Base-by-base conservation (phyloP, 495 filamentous ascomycete genomes). In the Platismatia glauca region DNA sequence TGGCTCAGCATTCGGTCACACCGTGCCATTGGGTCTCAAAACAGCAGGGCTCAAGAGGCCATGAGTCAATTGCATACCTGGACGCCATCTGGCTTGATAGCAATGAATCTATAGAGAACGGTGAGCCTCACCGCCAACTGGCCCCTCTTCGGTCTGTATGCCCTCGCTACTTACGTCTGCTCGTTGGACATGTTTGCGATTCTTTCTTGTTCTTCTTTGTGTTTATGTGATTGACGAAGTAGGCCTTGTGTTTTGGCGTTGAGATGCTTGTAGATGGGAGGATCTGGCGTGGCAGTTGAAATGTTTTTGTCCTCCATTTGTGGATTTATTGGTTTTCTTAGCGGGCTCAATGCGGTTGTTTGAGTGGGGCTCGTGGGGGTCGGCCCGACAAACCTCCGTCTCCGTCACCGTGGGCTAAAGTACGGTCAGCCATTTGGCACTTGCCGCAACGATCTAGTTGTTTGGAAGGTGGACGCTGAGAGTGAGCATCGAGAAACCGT, bases 51-150 rank as follows among this genome's bases (percentile, higher is more conserved):
- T 55, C 43, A 35, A 22, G 52, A 59, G 18, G 37, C 59, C 61
- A 44, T 18, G 29, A 60, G 60, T 46, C 18, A 37, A 20, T 29
- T 64, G 66, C 82, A 69, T 87, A 95, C 91, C 86, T 97, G 94
- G 82, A 98, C 94, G 77, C 94, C 94, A 80, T 97, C 92, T 72
- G 92, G 92, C 89, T 97, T 97, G 85, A 97, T 88, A 72, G 92
- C 92, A 84, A 97, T 96, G 87, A 97, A 97, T 78, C 91, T 97
- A 71, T 65, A 66, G 62, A 71, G 58, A 68, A 64, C 64, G 61
- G 67, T 87, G 74, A 85, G 83, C 76, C 67, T 74, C 67, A 74
- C 66, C 68, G 68, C 65, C 59, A 59, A 64, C 64, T 38, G 33
- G 15, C 29, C 50, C 50, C 22, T 29, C 48, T 7, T 34, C 33